These are phyloP conservation scores for Circinella minor DNA, from an alignment of 371 early-diverging fungal genomes.

Conservation along the genomic window DNA sequence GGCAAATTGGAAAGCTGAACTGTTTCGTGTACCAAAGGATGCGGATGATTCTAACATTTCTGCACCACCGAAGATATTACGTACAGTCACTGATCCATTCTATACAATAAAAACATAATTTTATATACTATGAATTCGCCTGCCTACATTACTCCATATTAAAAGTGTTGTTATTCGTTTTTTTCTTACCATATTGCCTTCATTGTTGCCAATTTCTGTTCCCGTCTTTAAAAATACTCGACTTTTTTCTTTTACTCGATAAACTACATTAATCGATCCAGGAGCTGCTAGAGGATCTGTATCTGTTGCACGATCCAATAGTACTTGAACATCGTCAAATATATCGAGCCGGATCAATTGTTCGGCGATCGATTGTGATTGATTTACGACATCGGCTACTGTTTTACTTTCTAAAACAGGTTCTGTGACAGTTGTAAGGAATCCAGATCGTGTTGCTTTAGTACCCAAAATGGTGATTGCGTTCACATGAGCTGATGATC, in stretches of 20 bases:
- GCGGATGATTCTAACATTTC: constrained; percentile 76
- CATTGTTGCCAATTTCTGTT: constrained; percentile 82
- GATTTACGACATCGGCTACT: constrained; percentile 69
- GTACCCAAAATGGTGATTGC: constrained; percentile 55
- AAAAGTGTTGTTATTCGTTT: not conserved
- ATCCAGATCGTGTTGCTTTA: constrained; percentile 49
- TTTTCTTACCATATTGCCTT: constrained; percentile 74
- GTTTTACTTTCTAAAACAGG: constrained; percentile 55
- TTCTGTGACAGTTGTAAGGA: constrained; percentile 48
- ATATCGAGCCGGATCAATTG: constrained; percentile 74
- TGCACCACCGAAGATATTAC: constrained; percentile 86
- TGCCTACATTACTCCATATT: not conserved
- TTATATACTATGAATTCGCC: not conserved
- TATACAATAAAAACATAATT: not conserved
- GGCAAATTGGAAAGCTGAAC: constrained; percentile 69
- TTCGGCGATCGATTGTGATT: constrained; percentile 65
- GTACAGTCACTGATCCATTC: constrained; percentile 69
- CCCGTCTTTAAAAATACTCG: constrained; percentile 79
- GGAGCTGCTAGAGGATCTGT: constrained; percentile 53
- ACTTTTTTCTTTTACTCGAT: constrained; percentile 72
- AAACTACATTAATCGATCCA: constrained; percentile 68
- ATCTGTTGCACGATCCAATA: constrained; percentile 67
- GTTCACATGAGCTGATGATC: constrained; percentile 53
- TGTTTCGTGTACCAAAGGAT: constrained; percentile 75
- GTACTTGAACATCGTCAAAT: constrained; percentile 70